phyloP scores from a whole-genome alignment of 2,329 filamentous ascomycete genomes.

The Colletotrichum cuscutae region DNA sequence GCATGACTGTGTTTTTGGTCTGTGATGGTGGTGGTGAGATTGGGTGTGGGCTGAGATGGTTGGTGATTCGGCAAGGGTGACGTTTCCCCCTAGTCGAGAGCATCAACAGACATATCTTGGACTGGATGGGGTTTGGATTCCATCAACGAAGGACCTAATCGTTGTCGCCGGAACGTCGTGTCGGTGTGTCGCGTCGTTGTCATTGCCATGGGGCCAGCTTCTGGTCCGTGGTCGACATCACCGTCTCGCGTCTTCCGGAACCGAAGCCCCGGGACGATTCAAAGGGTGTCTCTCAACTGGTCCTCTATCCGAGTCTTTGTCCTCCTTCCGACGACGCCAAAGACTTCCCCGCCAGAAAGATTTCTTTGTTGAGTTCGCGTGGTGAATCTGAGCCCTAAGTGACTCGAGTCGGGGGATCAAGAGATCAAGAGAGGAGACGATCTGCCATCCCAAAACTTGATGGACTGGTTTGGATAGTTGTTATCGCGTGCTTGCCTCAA shows the following conservation, averaged over 20 bases:
- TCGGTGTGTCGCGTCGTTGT: not conserved
- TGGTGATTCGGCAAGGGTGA: not conserved
- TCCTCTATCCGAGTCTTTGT: not conserved
- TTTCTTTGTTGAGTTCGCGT: not conserved
- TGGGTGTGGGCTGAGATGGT: not conserved
- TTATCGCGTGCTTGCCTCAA: not conserved
- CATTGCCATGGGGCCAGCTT: not conserved
- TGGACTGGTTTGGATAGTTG: not conserved
- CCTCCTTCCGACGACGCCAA: not conserved
- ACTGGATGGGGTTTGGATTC: not conserved
- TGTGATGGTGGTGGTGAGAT: slow-evolving; percentile 11
- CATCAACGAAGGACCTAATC: not conserved
- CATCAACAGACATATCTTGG: not conserved
- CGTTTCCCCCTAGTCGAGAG: not conserved
- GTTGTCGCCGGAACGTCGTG: not conserved
- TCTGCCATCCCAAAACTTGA: not conserved
- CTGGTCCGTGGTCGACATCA: not conserved
- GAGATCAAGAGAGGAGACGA: not conserved
- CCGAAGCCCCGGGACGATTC: not conserved
- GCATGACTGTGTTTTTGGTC: not conserved
- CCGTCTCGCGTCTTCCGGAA: slow-evolving; percentile 3
- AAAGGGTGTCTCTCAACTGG: not conserved
- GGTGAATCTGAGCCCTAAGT: not conserved
- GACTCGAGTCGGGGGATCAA: not conserved
- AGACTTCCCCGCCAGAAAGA: not conserved